These are phyloP conservation scores for Balansia obtecta DNA, from an alignment of 2,329 filamentous ascomycete species.

Conservation along the genomic window DNA sequence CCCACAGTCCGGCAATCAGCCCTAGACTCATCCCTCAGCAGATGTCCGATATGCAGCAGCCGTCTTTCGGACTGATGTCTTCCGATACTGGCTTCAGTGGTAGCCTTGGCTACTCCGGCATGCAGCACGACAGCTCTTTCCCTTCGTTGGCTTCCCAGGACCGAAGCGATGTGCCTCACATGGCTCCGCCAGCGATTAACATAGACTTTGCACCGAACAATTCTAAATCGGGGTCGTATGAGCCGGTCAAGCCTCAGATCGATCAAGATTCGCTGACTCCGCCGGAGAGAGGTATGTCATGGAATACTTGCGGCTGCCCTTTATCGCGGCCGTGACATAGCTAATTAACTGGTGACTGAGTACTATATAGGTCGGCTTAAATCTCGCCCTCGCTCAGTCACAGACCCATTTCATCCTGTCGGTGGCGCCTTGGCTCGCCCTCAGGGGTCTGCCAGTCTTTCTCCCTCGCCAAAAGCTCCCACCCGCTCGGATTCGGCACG, in stretches of 20 bases:
- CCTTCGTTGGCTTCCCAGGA: conserved; percentile 35
- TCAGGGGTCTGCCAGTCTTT: conserved; percentile 29
- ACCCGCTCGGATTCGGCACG: conserved; percentile 36
- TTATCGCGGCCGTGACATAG: background rate
- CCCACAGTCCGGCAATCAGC: conserved; percentile 58
- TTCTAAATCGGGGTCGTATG: conserved; percentile 24
- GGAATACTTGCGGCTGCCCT: background rate
- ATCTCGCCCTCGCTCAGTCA: conserved; percentile 42
- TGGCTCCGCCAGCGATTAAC: conserved; percentile 89
- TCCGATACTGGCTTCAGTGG: conserved; percentile 27
- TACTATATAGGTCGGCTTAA: conserved; percentile 29
- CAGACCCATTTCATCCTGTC: conserved; percentile 45
- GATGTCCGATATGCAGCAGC: conserved; percentile 37
- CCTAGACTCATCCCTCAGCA: conserved; percentile 47
- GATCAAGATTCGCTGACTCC: conserved; percentile 74
- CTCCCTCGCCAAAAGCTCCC: conserved; percentile 35
- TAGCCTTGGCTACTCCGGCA: conserved; percentile 19
- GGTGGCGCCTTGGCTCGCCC: conserved; percentile 27
- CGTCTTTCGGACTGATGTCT: conserved; percentile 30
- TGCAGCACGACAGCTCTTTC: conserved; percentile 36
- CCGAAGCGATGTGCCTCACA: conserved; percentile 53
- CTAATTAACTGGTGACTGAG: background rate
- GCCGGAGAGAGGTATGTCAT: conserved; percentile 51
- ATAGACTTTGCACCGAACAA: conserved; percentile 80
- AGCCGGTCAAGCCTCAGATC: conserved; percentile 47